Evolutionary conservation across 108 stramenopile genomes (phyloP).

Genomic region (Nitzschia palea): DNA sequence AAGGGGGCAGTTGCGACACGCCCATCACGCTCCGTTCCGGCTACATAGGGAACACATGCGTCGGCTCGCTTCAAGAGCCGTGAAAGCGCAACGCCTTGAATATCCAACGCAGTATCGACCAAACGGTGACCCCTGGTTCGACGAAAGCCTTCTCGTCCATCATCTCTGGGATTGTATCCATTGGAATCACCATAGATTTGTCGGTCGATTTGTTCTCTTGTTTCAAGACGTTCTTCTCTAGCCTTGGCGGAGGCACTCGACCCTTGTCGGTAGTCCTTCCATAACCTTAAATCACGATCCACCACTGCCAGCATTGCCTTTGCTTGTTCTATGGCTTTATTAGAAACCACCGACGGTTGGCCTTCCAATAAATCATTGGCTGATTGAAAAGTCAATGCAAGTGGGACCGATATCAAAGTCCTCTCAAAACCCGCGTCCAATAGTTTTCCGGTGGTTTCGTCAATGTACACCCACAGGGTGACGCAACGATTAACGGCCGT

Average conservation of each 20-base stretch:
- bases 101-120: constrained; percentile 73
- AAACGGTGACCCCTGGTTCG: constrained; percentile 71
- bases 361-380: constrained; percentile 53
- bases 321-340: constrained; percentile 29
- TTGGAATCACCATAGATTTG: constrained; percentile 21
- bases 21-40: constrained; percentile 59
- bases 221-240: constrained; percentile 60
- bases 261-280: constrained; percentile 47
- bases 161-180: constrained; percentile 11
- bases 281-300: constrained; percentile 56
- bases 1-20: constrained; percentile 80
- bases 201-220: constrained; percentile 51
- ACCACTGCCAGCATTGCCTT: constrained; percentile 53
- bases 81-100: constrained; percentile 56
- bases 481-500: constrained; percentile 63
- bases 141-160: constrained; percentile 59
- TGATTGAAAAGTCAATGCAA: constrained; percentile 56
- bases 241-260: constrained; percentile 50
- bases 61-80: constrained; percentile 46
- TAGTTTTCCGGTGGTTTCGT: constrained; percentile 69
- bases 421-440: constrained; percentile 84
- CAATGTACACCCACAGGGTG: constrained; percentile 86
- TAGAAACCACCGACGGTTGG: constrained; percentile 1
- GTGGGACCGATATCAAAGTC: constrained; percentile 61
- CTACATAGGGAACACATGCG: constrained; percentile 55